Evolutionary conservation across 495 filamentous ascomycete genomes (phyloP), one percentile per base, ranked within the genome.

Genomic region (Beverwykella pulmonaria): DNA sequence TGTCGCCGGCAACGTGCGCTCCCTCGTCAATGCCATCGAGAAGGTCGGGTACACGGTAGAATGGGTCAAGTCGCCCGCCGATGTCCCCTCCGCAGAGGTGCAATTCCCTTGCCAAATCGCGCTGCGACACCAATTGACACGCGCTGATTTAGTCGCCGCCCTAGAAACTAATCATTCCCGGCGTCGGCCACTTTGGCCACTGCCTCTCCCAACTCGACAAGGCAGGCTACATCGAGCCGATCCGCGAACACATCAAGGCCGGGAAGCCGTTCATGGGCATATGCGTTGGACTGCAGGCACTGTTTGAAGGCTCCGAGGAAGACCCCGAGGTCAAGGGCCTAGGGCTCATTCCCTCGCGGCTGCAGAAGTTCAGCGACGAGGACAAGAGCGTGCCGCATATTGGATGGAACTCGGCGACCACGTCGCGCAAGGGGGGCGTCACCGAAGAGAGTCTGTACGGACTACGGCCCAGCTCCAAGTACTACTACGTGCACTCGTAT

Each of bases 201-300:
- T 98, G 94, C 74, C 84, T 97, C 64, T 85, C 86, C 27, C 90
- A 94, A 72, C 84, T 98, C 56, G 81, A 87, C 10, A 80, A 83
- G 20, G 90, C 91, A 29, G 92, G 90, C 57, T 98, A 91, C 76
- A 76, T 92, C 50, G 87, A 88, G 59, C 90, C 92, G 3, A 86
- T 98, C 39, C 86, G 82, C 68, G 79, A 84, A 60, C 91, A 96
- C 78, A 91, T 98, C 69, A 82, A 87, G 39, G 84, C 89, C 12
- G 92, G 92, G 8, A 97, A 97, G 75, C 93, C 92, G 2, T 98
- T 98, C 75, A 93, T 98, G 90, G 94, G 91, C 4, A 97, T 98
- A 57, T 98, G 94, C 73, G 94, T 98, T 59, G 94, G 94, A 0
- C 76, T 97, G 7, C 94, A 98, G 74, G 92, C 90, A 1, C 79